A percentile compares a stretch with the other conserved stretches of the same genome.
Conservation (phyloP, 2,329 filamentous ascomycete genomes). For the Trichophyton rubrum region DNA sequence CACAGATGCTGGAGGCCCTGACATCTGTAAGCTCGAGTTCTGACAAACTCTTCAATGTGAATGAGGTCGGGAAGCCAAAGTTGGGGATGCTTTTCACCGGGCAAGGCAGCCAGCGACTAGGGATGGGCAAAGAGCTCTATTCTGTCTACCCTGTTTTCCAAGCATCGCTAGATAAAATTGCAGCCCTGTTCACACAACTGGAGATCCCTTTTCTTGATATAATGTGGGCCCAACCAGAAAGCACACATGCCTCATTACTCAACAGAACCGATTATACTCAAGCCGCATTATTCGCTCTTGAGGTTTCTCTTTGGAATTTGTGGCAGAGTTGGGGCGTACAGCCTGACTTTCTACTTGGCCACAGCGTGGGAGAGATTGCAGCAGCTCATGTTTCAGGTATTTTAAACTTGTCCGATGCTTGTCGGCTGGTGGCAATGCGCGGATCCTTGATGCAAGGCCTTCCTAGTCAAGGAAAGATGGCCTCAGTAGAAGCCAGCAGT, state of each 20-base stretch:
- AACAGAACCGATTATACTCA: constrained; percentile 24
- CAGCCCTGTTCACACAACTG: constrained; percentile 11
- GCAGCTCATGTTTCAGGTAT: constrained; percentile 27
- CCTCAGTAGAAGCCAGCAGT: background rate
- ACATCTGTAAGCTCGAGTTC: background rate
- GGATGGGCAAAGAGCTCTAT: constrained; percentile 37
- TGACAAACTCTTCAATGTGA: background rate
- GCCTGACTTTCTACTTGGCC: constrained; percentile 20
- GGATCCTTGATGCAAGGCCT: background rate
- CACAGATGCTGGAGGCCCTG: background rate
- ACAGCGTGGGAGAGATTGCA: constrained; percentile 31
- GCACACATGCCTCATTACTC: constrained; percentile 26
- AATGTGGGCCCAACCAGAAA: constrained; percentile 16
- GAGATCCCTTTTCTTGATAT: constrained; percentile 19
- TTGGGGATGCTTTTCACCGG: constrained; percentile 27
- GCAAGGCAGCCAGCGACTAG: constrained; percentile 29
- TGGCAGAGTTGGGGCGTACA: constrained; percentile 22
- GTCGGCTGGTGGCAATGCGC: background rate
- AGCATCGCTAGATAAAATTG: constrained; percentile 25
- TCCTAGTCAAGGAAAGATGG: background rate
- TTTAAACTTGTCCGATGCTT: constrained; percentile 22
- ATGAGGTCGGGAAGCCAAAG: background rate
- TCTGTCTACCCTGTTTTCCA: constrained; percentile 60
- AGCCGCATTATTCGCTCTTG: constrained; percentile 27
- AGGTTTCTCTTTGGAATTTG: constrained; percentile 31